Evolutionary conservation across 176 grass and related monocot species (phyloP), one percentile per base, ranked within the genome.

Genomic region (Oryza australiensis): DNA sequence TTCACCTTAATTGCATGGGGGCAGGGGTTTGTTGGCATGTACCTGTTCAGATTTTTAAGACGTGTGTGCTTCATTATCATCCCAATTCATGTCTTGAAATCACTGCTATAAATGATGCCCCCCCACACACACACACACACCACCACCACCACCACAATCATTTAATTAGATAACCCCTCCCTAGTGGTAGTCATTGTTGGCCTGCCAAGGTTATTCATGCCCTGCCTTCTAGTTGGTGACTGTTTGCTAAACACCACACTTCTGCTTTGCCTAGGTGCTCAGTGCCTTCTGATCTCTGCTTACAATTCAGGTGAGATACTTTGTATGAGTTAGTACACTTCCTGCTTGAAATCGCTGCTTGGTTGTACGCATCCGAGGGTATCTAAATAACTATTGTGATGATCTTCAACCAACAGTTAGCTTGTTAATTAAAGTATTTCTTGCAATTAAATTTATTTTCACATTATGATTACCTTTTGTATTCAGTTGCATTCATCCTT

Each of bases 401-500:
- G n/a, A n/a, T n/a, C n/a, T n/a, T n/a, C n/a, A n/a, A n/a, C n/a
- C n/a, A n/a, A n/a, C n/a, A n/a, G n/a, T n/a, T n/a, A n/a, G n/a
- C n/a, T n/a, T n/a, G 30, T 74, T 32, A 74, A 30, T 73, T 46
- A 67, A 73, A 48, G 11, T 32, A 38, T 73, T 29, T 48, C 15
- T 64, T 33, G 26, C 26, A 42, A 73, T 24, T 63, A 26, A 64
- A 34, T 11, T 32, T 66, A 14, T 35, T 83, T 65, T 15, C 66
- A 29, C n/a, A 24, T 49, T 34, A 18, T 37, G 33, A 83, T 28
- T 83, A 64, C 24, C 14, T 37, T 64, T 72, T 74, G 3, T 40
- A 71, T 35, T 70, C 12, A 35, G 20, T 79, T 76, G 67, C 42
- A 35, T 45, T 37, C 71, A 26, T 80, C 66, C 73, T 85, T 73